Conservation (phyloP, 345 rosid genomes). For the Dovyalis caffra region DNA sequence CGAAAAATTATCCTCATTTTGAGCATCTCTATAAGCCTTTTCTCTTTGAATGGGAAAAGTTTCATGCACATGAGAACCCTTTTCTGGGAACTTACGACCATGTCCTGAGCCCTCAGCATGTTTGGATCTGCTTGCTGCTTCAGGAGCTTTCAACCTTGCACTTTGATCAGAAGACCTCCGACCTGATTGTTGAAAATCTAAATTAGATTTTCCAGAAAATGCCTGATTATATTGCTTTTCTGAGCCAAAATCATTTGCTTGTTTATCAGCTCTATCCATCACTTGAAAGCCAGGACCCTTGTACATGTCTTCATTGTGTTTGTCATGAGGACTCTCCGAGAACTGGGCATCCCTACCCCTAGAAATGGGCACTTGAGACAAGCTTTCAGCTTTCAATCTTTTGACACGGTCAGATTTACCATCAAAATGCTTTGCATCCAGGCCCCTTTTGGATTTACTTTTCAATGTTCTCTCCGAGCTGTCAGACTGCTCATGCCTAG, state of each 20-base stretch:
- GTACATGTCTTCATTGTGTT: conserved; percentile 33
- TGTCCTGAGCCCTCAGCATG: conserved; percentile 44
- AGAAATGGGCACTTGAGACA: conserved; percentile 37
- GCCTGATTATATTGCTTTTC: conserved; percentile 42
- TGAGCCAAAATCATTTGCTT: conserved; percentile 35
- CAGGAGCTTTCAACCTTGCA: conserved; percentile 37
- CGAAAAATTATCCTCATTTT: conserved; percentile 43
- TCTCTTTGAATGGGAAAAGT: conserved; percentile 41
- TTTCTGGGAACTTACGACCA: conserved; percentile 45
- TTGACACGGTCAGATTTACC: conserved; percentile 47
- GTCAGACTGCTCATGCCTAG: conserved; percentile 49
- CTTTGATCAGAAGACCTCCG: conserved; percentile 42
- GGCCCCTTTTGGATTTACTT: conserved; percentile 50
- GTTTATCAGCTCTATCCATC: conserved; percentile 40
- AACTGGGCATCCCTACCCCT: conserved; percentile 40
- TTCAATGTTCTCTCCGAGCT: conserved; percentile 43
- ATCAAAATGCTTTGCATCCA: conserved; percentile 40
- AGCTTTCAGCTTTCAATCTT: conserved; percentile 55
- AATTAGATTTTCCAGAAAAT: conserved; percentile 44
- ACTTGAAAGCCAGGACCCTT: conserved; percentile 39
- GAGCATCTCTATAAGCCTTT: conserved; percentile 47
- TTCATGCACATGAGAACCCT: conserved; percentile 40
- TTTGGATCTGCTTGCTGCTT: conserved; percentile 42
- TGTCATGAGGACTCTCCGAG: conserved; percentile 36
- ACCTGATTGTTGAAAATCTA: conserved; percentile 42